phyloP scores from a whole-genome alignment of 2,329 filamentous ascomycete species.

The Diaporthe amygdali region DNA sequence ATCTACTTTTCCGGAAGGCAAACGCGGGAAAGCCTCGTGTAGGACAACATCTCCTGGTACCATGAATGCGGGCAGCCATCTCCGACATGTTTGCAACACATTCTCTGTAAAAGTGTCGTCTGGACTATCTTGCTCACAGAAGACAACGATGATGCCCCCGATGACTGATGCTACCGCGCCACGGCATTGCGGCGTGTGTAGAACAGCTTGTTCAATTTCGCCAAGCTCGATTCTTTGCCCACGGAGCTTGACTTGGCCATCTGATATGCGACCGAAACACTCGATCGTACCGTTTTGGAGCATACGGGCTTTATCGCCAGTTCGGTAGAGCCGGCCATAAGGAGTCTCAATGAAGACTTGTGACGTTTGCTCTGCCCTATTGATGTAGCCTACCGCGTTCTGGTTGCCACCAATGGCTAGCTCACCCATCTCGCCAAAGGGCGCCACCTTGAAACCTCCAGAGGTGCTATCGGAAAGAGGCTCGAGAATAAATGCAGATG shows the following conservation, averaged over 20 bases:
- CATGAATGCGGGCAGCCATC: constrained; percentile 86
- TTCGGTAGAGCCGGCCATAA: constrained; percentile 78
- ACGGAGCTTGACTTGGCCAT: constrained; percentile 84
- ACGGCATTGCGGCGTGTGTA: constrained; percentile 66
- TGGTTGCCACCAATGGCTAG: constrained; percentile 82
- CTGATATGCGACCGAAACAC: constrained; percentile 79
- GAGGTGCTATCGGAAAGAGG: constrained; percentile 40
- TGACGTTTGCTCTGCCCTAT: constrained; percentile 76
- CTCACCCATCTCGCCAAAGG: constrained; percentile 74
- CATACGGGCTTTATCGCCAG: constrained; percentile 81
- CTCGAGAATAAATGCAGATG: constrained; percentile 75
- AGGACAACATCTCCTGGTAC: constrained; percentile 75
- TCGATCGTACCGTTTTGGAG: constrained; percentile 74
- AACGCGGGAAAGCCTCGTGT: constrained; percentile 68
- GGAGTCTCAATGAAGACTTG: constrained; percentile 72
- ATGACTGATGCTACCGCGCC: constrained; percentile 72
- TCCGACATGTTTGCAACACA: constrained; percentile 60
- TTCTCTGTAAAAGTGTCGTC: constrained; percentile 49
- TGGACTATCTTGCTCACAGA: constrained; percentile 63
- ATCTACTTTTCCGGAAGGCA: constrained; percentile 86
- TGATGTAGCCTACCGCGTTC: constrained; percentile 81
- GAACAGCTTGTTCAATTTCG: constrained; percentile 74
- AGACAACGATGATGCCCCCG: constrained; percentile 73
- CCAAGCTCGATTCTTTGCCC: constrained; percentile 84
- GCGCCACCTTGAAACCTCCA: constrained; percentile 52